phyloP scores from a whole-genome alignment of 208 protist genomes.

The Acanthamoeba culbertsoni region DNA sequence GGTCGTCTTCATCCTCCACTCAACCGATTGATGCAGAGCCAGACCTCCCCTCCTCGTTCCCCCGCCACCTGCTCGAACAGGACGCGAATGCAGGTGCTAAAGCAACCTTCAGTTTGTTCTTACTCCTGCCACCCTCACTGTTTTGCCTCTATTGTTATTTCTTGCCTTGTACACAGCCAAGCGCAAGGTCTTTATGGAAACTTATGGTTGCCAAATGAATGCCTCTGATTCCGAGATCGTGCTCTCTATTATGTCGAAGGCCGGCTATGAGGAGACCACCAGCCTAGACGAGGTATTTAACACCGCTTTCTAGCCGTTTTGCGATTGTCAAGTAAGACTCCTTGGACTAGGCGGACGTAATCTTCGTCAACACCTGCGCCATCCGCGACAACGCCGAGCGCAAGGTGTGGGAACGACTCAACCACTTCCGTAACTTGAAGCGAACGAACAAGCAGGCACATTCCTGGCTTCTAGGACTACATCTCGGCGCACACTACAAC shows the following conservation, averaged over 20 bases:
- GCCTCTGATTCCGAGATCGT: conserved; percentile 86
- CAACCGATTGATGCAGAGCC: background rate
- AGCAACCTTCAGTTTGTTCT: no score
- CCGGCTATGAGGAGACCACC: conserved; percentile 72
- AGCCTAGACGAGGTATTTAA: background rate
- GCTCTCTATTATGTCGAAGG: conserved; percentile 74
- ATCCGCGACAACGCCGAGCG: conserved; percentile 87
- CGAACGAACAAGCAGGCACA: conserved; percentile 4
- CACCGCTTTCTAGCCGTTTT: background rate
- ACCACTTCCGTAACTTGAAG: conserved; percentile 68
- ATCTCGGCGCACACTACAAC: background rate
- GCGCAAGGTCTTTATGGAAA: conserved; percentile 79
- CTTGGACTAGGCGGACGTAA: conserved; percentile 77
- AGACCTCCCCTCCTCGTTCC: background rate
- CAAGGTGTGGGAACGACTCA: conserved; percentile 85
- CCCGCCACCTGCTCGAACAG: background rate
- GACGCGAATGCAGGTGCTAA: background rate
- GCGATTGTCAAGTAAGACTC: background rate
- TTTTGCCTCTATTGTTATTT: background rate
- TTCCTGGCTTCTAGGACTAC: background rate
- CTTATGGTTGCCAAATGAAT: conserved; percentile 92
- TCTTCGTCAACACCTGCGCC: conserved; percentile 89
- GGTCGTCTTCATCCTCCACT: background rate
- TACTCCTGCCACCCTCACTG: background rate
- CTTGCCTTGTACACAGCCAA: background rate